These are phyloP conservation scores for Venturia aucupariae DNA, from an alignment of 2,329 filamentous ascomycete genomes.

Conservation along the genomic window DNA sequence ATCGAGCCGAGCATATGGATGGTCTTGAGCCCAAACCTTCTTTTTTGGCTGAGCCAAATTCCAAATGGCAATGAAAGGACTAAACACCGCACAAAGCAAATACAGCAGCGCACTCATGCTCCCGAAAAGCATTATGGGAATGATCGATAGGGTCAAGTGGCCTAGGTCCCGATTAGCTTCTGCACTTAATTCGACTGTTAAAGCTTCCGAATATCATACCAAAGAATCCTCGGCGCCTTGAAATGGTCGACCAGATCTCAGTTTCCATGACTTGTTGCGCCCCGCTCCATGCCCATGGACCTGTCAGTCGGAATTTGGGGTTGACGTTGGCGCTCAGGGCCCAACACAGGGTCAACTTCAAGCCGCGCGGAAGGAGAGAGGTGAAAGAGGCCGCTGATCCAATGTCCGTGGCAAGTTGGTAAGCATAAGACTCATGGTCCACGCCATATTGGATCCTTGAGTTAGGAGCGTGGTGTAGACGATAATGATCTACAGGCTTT, in stretches of 20 bases:
- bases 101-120: neutral
- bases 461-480: slow-evolving; percentile 28
- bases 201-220: neutral
- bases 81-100: neutral
- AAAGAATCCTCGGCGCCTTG: neutral
- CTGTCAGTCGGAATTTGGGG: slow-evolving; percentile 5
- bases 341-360: neutral
- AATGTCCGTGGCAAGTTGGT: slow-evolving; percentile 42
- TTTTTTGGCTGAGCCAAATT: neutral
- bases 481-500: slow-evolving; percentile 33
- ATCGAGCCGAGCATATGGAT: neutral
- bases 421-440: slow-evolving; percentile 42
- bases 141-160: slow-evolving; percentile 5
- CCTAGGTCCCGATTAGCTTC: neutral
- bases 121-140: slow-evolving; percentile 6
- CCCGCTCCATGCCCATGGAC: slow-evolving; percentile 8
- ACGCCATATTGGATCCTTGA: slow-evolving; percentile 33
- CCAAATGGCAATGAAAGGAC: neutral
- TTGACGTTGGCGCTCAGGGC: slow-evolving; percentile 10
- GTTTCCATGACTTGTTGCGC: slow-evolving; percentile 9
- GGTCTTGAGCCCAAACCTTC: neutral
- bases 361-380: neutral
- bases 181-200: neutral
- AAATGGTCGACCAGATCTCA: slow-evolving; percentile 9
- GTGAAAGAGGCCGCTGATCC: slow-evolving; percentile 33